Evolutionary conservation across 2,329 filamentous ascomycete genomes (phyloP).

Genomic region (Xylaria sp.): DNA sequence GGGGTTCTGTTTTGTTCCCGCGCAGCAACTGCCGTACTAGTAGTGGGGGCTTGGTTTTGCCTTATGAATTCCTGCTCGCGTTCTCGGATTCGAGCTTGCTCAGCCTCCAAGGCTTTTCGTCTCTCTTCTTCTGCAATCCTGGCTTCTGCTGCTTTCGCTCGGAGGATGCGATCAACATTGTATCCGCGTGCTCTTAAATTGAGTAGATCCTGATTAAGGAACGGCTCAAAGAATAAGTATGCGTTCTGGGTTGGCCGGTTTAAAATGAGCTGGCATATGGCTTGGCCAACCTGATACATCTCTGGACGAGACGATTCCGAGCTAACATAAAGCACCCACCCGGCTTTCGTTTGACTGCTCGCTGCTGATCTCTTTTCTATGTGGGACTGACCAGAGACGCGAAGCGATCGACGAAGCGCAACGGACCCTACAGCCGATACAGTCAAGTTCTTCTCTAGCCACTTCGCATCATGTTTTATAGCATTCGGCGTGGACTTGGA

Average conservation of each 20-base stretch:
- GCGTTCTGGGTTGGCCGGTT: conserved; percentile 87
- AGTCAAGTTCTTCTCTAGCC: conserved; percentile 86
- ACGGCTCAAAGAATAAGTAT: conserved; percentile 89
- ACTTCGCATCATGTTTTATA: conserved; percentile 88
- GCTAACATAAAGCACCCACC: conserved; percentile 80
- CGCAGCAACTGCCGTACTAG: conserved; percentile 49
- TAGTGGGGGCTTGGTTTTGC: conserved; percentile 56
- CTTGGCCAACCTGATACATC: conserved; percentile 91
- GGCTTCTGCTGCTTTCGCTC: conserved; percentile 87
- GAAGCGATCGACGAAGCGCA: conserved; percentile 79
- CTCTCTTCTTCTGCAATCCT: conserved; percentile 86
- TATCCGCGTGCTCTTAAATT: conserved; percentile 89
- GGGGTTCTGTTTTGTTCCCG: conserved; percentile 56
- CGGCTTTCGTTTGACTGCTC: conserved; percentile 63
- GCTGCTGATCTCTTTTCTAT: conserved; percentile 81
- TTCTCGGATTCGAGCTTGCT: conserved; percentile 74
- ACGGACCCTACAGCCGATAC: conserved; percentile 84
- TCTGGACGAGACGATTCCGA: conserved; percentile 72
- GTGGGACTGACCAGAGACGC: conserved; percentile 74
- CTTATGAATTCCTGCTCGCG: conserved; percentile 60
- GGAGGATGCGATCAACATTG: conserved; percentile 94
- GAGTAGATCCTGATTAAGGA: conserved; percentile 85
- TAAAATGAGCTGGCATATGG: conserved; percentile 83
- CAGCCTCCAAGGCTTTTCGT: conserved; percentile 77
- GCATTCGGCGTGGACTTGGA: conserved; percentile 75